Conservation (phyloP, 169 alveolate species). For the Neospora caninum region DNA sequence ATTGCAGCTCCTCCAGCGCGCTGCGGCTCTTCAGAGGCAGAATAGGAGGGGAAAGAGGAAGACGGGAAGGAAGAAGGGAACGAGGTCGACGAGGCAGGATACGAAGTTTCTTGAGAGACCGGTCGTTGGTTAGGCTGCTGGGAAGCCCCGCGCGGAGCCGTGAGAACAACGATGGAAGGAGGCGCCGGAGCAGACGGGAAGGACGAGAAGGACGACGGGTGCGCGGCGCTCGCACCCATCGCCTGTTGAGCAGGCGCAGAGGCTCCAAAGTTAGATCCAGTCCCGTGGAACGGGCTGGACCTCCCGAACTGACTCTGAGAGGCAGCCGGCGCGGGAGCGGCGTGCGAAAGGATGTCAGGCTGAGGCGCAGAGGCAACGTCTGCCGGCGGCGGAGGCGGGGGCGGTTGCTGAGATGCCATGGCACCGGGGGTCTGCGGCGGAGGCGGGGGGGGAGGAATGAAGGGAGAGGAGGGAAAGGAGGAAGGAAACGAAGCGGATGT, state of each 20-base stretch:
- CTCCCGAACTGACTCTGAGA: too few species aligned
- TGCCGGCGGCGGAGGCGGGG: not conserved
- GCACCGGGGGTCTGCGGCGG: not conserved
- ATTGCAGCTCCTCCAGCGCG: not conserved
- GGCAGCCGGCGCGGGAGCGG: too few species aligned
- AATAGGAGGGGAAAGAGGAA: not conserved
- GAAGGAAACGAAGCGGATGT: not conserved
- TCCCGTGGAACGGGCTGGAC: too few species aligned
- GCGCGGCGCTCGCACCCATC: not conserved
- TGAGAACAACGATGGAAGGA: not conserved
- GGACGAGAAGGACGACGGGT: not conserved
- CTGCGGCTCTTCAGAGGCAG: not conserved
- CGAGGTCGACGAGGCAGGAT: not conserved
- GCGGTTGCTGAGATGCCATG: not conserved
- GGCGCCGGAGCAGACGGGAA: not conserved
- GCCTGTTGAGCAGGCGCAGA: not conserved
- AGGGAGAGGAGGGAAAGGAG: not conserved
- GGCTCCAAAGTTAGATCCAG: too few species aligned
- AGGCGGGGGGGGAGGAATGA: not conserved
- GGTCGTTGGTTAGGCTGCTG: not conserved
- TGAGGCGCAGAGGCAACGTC: not conserved
- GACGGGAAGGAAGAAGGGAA: not conserved
- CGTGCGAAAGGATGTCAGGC: not conserved
- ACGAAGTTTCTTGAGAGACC: not conserved
- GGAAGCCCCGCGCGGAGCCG: not conserved